Evolutionary conservation across 176 grass and related monocot species (phyloP).

Genomic region (Raddia distichophylla): DNA sequence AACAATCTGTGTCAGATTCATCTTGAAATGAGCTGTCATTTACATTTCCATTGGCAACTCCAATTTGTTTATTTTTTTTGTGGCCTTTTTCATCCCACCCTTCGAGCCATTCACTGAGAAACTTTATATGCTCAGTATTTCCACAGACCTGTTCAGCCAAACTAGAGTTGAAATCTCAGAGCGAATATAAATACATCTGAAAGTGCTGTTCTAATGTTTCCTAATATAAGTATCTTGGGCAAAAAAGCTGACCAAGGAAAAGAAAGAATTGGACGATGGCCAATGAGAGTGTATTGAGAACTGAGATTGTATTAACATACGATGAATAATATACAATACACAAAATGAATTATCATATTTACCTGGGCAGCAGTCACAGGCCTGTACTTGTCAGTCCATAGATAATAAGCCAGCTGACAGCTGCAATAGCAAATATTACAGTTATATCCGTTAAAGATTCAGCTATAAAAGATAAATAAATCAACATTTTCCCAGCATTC

Average conservation of each 20-base stretch:
- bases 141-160: constrained; percentile 84
- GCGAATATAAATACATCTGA: constrained; percentile 29
- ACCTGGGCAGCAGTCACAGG: constrained; percentile 88
- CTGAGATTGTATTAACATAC: constrained; percentile 11
- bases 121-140: constrained; percentile 68
- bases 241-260: constrained; percentile 28
- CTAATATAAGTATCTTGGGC: not conserved
- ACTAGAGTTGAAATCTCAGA: constrained; percentile 30
- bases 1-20: constrained; percentile 69
- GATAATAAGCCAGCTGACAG: constrained; percentile 45
- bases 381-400: constrained; percentile 90
- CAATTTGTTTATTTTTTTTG: constrained; percentile 45
- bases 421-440: constrained; percentile 43
- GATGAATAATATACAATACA: constrained; percentile 13
- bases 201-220: not conserved
- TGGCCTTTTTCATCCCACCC: constrained; percentile 78
- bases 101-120: constrained; percentile 83
- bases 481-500: not conserved
- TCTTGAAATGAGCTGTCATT: constrained; percentile 55
- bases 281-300: not conserved
- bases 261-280: constrained; percentile 3
- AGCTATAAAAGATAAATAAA: not conserved
- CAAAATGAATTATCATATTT: constrained; percentile 43
- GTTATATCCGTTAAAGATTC: not conserved
- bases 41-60: constrained; percentile 49